Base-by-base conservation (phyloP, 2,329 filamentous ascomycete species). In the Tolypocladium guangdongense region DNA sequence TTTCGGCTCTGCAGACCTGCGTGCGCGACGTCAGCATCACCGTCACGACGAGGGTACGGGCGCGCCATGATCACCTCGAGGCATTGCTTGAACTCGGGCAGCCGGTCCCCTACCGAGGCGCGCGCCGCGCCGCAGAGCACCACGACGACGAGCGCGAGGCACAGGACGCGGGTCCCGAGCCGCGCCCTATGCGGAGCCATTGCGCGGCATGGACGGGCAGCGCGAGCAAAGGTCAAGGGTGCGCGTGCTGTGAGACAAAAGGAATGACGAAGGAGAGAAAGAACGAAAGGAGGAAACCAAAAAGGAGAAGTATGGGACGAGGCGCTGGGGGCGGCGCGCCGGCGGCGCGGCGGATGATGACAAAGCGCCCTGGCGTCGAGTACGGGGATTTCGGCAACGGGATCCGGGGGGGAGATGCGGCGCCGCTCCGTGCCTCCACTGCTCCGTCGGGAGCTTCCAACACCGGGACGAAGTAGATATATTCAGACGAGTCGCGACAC, bases 31-130 rank as follows among this genome's bases (percentile, higher is more conserved):
- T 63, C 36, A 64, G 58, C 48, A 6, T 18, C 20, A 11, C 24
- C 20, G 7, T 11, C 33, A 7, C 10, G 36, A n/a, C 10, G 8
- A n/a, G 37, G n/a, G 11, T 5, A 22, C 20, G 10, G 22, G 38
- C 10, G 24, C 27, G 41, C 11, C 16, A 5, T 11, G 48, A 61
- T 57, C 57, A 95, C 92, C 76, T 89, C 73, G 52, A 97, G 82
- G 68, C 93, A 99, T 68, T 90, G 78, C 65, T 78, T 80, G 68
- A 99, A 99, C 64, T 95, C 90, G 20, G 89, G 89, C 55, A 96
- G 75, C 53, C 83, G 80, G 69, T 99, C 93, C 59, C 93, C 93
- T 49, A 84, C 63, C 5, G 91, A 96, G 32, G 90, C 93, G 52
- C 76, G 70, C 18, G 75, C 75, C n/a, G 69, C 68, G 51, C 61